Evolutionary conservation across 2,329 filamentous ascomycete species (phyloP), one percentile per base, ranked within the genome.

Genomic region (Aureobasidium sp.): DNA sequence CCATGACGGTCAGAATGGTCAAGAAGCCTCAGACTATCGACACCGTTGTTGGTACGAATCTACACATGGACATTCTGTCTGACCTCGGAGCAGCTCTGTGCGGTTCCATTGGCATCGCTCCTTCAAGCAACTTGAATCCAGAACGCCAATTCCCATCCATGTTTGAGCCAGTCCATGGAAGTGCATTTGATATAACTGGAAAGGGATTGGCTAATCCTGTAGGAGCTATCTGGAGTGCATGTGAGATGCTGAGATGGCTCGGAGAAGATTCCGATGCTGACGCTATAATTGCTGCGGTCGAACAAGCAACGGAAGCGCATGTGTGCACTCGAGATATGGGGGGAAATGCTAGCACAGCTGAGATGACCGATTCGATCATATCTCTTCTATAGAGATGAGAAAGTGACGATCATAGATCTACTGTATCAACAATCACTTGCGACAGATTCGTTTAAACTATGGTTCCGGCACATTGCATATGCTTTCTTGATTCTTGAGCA

Each of bases 21-120:
- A 65, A 74, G 37, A 63, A 75, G 21, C 73, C 74, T 3, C 66
- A 70, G 39, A 67, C 68, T 0, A 64, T 76, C 1, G 73, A 76
- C 52, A 76, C 73, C 0, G 74, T 76, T 30, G 73, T 75, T 3
- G 73, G 73, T 2, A 75, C 73, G 10, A 76, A 75, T 63, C 64
- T 74, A 67, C 72, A 75, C 53, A 86, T 85, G 3, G 86, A 89
- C 66, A 89, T 89, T 50, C 79, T 90, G 7, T 88, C 86, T 0
- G 86, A 90, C 68, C 76, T 90, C 27, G 87, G 86, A 6, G 86
- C 87, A 13, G 85, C 86, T 0, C 75, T 89, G 7, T 86, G 86
- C 2, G 87, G 87, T 0, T 86, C 82, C 2, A 89, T 90, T 64
- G 86, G 87, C 9, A 88, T 90, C 62, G 87, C 87, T 2, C 86